Percentiles rank a stretch among this genome's conserved stretches.
These are phyloP conservation scores for Blastobotrys petasosporus DNA, from an alignment of 1,139 yeast species.

Conservation along the genomic window DNA sequence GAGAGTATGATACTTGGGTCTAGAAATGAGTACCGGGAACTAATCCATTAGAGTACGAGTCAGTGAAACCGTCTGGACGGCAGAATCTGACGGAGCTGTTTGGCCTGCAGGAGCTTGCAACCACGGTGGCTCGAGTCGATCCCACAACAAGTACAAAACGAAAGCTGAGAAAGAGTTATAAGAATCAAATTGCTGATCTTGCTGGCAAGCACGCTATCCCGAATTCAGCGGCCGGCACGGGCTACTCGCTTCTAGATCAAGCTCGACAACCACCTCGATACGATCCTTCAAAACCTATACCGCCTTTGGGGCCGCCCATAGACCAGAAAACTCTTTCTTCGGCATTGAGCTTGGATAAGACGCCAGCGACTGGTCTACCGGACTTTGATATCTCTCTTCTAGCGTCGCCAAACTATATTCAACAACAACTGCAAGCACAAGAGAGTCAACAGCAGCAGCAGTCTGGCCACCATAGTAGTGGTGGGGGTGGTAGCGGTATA, in stretches of 20 bases:
- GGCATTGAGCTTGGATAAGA: constrained; percentile 58
- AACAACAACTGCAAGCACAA: constrained; percentile 2
- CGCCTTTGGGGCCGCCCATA: constrained; percentile 33
- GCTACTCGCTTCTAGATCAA: constrained; percentile 29
- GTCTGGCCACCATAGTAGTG: no score
- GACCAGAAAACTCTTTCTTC: constrained; percentile 45
- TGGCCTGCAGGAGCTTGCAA: constrained; percentile 60
- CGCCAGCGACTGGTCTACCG: constrained; percentile 68
- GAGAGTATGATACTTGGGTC: not conserved
- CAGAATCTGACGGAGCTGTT: constrained; percentile 66
- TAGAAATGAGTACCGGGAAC: not conserved
- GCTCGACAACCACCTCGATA: constrained; percentile 27
- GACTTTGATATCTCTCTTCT: constrained; percentile 57
- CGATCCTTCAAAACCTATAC: constrained; percentile 21
- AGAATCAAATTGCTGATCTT: constrained; percentile 79
- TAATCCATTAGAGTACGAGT: constrained; percentile 10
- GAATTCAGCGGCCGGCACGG: constrained; percentile 35
- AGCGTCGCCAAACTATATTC: constrained; percentile 6
- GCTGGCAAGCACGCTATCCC: constrained; percentile 66
- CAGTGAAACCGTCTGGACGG: constrained; percentile 55
- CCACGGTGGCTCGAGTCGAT: constrained; percentile 80
- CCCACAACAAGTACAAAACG: constrained; percentile 87
- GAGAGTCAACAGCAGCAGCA: constrained; percentile 3
- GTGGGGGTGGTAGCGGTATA: not conserved
- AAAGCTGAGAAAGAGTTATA: constrained; percentile 86